A percentile compares a stretch with the other conserved stretches of the same genome.
Evolutionary conservation across 176 grass and related monocot genomes (phyloP).

Genomic region (sorghum (Sorghum bicolor)): DNA sequence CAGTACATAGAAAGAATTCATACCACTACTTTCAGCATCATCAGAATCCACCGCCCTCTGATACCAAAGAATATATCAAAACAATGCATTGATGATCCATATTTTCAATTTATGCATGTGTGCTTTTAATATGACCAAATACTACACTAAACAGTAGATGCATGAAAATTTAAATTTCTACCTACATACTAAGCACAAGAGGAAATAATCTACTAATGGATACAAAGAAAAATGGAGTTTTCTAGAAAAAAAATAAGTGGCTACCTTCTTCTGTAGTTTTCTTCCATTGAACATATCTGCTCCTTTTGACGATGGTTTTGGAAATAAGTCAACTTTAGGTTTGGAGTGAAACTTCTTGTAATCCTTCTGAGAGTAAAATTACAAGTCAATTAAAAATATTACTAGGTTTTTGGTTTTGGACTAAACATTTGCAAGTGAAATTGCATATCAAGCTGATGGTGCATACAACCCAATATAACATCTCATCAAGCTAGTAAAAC

Average conservation of each 20-base stretch:
- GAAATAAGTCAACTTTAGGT: not conserved
- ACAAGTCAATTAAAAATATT: not conserved
- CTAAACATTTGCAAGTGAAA: not conserved
- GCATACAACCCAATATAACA: not conserved
- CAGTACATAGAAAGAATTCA: not conserved
- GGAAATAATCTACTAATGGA: not conserved
- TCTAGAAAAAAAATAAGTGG: not conserved
- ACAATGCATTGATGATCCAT: too few relatives aligned
- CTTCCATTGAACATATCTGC: not conserved
- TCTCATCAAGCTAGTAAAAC: not conserved
- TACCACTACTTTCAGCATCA: not conserved
- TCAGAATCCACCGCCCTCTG: not conserved
- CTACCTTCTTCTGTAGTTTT: constrained; percentile 1
- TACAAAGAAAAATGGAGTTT: not conserved
- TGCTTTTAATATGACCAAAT: not conserved
- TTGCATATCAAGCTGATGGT: not conserved
- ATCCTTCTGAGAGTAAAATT: not conserved
- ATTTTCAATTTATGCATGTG: not conserved
- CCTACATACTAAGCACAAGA: not conserved
- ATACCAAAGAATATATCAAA: not conserved
- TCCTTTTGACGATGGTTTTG: not conserved
- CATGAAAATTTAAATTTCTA: not conserved
- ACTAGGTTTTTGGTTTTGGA: not conserved
- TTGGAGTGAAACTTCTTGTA: not conserved
- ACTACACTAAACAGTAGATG: not conserved